Percentiles rank a stretch among this genome's conserved stretches.
These are phyloP conservation scores for Trichoderma harzianum DNA, from an alignment of 2,329 filamentous ascomycete genomes.

Conservation along the genomic window DNA sequence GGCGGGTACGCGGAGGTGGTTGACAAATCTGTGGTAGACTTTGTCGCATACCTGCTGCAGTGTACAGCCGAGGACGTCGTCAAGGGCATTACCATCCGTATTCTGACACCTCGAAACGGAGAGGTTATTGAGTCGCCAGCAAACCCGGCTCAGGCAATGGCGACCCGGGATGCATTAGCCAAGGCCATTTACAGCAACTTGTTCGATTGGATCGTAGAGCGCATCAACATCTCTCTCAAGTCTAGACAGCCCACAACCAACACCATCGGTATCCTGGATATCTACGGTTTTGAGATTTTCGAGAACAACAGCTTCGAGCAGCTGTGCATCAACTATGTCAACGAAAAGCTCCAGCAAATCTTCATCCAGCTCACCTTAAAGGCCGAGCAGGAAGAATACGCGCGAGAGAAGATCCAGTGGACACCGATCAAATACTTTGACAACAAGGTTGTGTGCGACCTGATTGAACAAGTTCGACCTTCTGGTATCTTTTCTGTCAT, in stretches of 20 bases:
- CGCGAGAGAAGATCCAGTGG: constrained; percentile 94
- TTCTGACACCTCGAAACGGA: constrained; percentile 67
- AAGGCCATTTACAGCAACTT: constrained; percentile 98
- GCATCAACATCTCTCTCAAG: constrained; percentile 84
- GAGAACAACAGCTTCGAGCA: constrained; percentile 99
- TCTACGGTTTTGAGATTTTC: constrained; percentile 99
- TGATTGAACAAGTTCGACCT: constrained; percentile 89
- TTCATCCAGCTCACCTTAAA: constrained; percentile 97
- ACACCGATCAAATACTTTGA: constrained; percentile 99
- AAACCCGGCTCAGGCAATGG: constrained; percentile 79
- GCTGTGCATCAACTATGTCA: constrained; percentile 99
- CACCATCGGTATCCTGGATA: constrained; percentile 94
- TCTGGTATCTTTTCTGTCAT: constrained; percentile 91
- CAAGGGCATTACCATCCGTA: constrained; percentile 83
- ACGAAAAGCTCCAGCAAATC: constrained; percentile 98
- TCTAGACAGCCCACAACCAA: constrained; percentile 73
- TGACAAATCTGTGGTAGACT: constrained; percentile 90
- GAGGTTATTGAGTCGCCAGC: constrained; percentile 72
- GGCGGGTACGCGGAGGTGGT: constrained; percentile 80
- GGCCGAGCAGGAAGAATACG: constrained; percentile 97
- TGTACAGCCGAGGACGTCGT: constrained; percentile 77
- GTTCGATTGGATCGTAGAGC: constrained; percentile 96
- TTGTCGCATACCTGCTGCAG: constrained; percentile 89
- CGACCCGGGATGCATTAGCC: constrained; percentile 85
- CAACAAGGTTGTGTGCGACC: constrained; percentile 96